Base-by-base conservation (phyloP, 768 basidiomycete genomes). In the Suillus tomentosus region DNA sequence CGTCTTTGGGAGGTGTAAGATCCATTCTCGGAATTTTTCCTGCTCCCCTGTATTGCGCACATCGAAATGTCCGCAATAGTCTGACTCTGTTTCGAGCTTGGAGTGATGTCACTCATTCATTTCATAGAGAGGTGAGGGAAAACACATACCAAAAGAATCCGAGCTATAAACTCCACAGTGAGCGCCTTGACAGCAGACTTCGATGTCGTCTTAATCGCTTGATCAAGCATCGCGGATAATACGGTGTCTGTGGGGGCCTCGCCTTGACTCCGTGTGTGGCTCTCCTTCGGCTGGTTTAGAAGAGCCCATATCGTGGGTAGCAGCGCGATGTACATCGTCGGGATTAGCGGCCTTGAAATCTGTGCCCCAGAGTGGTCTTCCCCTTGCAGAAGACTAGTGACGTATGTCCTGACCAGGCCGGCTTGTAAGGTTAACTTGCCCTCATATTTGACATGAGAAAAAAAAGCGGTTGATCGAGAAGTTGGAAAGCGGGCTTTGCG, bases 241-340 rank as follows among this genome's bases (percentile, higher is more conserved):
- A 63, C 77, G 71, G 65, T 65, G 45, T 59, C 73, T 17, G 62
- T 9, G 42, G 64, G 65, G 66, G 62, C 37, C 65, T 71, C 63
- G 64, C 71, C 51, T 65, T 71, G 64, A 47, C 62, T 40, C 3
- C 66, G 64, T 2, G 68, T 64, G 7, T 60, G 61, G 3, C 60
- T 61, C 10, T 67, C 74, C n/a, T 68, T 71, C 66, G 78, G 68
- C 69, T 81, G 79, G 77, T 84, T 88, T 64, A 94, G 72, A 65
- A 93, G 76, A 42, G 87, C 85, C 92, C 90, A 95, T 59, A 92
- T 81, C 1, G 91, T 90, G 17, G 94, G 94, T 37, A 92, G 78
- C 57, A 95, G 80, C 5, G 87, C 80, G 5, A 73, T 71, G 74
- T 94, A 95, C n/a, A 84, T 81, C 45, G 77, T 69, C 5, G 86